Conservation (phyloP, 352 stramenopile species). For the Globisporangium acanthophoron region DNA sequence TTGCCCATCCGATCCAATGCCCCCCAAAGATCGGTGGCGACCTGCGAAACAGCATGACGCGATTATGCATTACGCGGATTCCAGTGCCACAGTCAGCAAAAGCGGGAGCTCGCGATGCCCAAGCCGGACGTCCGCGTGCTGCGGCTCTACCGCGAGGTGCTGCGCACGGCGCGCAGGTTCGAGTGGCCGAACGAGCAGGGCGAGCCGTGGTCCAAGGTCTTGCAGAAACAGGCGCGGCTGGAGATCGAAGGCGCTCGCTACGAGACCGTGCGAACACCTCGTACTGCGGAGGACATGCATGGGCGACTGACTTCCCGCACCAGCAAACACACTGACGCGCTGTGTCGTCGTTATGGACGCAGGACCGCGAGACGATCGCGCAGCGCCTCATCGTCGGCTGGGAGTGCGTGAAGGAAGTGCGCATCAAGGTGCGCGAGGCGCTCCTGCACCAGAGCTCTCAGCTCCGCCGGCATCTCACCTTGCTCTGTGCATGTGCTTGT, state of each 20-base stretch:
- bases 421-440: conserved; percentile 45
- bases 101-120: neutral
- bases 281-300: neutral
- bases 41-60: too few species aligned
- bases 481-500: conserved; percentile 2
- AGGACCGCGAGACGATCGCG: conserved; percentile 73
- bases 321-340: neutral
- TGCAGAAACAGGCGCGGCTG: conserved; percentile 68
- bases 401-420: conserved; percentile 74
- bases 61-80: neutral
- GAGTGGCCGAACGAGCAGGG: conserved; percentile 71
- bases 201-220: conserved; percentile 53
- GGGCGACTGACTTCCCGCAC: neutral
- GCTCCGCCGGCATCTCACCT: neutral
- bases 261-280: conserved; percentile 34
- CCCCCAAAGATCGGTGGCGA: neutral
- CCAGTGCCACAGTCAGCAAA: neutral
- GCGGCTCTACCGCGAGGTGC: conserved; percentile 75
- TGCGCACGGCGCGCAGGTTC: conserved; percentile 71
- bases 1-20: conserved; percentile 36
- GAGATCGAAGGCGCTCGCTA: conserved; percentile 79
- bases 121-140: conserved; percentile 27
- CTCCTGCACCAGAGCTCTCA: too few species aligned
- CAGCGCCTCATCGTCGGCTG: conserved; percentile 76
- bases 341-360: neutral